Evolutionary conservation across 2,329 filamentous ascomycete genomes (phyloP).

Genomic region (Exophiala phaeomuriformis): DNA sequence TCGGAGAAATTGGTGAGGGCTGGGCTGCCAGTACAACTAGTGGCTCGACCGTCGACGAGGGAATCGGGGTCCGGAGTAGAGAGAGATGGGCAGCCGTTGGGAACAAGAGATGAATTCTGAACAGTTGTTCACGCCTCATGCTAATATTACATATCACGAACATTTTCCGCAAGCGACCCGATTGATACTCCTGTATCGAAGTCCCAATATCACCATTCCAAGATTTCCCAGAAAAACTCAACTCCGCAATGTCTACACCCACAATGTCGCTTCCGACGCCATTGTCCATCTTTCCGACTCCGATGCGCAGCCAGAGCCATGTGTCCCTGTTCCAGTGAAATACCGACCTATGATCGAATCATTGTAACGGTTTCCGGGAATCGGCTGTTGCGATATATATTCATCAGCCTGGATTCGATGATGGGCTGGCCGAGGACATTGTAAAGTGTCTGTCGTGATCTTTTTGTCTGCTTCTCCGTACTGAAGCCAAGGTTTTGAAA

Average conservation of each 20-base stretch:
- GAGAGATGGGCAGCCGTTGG: conserved; percentile 27
- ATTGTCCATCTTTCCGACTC: not conserved
- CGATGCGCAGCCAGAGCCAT: not conserved
- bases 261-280: not conserved
- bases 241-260: not conserved
- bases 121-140: no score
- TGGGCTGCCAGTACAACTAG: conserved; percentile 32
- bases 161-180: no score
- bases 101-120: conserved; percentile 20
- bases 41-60: conserved; percentile 23
- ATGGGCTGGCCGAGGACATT: not conserved
- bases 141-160: no score
- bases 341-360: not conserved
- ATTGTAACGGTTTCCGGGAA: not conserved
- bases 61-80: conserved; percentile 23
- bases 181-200: no score
- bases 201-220: no score
- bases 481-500: not conserved
- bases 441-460: not conserved
- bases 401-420: no score
- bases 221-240: not conserved
- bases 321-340: not conserved
- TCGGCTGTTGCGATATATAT: not conserved
- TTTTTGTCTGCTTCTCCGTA: not conserved
- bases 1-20: conserved; percentile 62